A percentile compares a stretch with the other conserved stretches of the same genome.
phyloP scores from a whole-genome alignment of 352 stramenopile species.

The Phytophthora fragariae region DNA sequence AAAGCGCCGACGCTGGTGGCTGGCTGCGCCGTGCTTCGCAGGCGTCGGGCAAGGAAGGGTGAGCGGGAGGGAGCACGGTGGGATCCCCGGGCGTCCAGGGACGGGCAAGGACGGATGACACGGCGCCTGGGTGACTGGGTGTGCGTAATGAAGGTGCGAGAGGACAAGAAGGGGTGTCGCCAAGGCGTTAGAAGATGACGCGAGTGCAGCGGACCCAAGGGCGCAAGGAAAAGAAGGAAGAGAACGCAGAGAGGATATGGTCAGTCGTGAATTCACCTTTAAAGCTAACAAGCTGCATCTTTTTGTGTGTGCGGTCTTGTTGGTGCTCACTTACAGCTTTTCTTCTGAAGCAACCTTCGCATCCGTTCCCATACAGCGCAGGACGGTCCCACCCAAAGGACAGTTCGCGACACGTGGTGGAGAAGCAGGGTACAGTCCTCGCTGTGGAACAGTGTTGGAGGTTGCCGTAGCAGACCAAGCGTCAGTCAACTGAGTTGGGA shows the following conservation, averaged over 20 bases:
- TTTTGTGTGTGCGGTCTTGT: not conserved
- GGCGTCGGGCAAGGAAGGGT: too few species aligned
- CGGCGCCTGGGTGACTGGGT: too few species aligned
- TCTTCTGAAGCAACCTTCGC: not conserved
- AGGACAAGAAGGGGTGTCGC: too few species aligned
- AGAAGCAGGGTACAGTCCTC: not conserved
- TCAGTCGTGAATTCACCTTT: not conserved
- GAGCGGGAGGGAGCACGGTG: too few species aligned
- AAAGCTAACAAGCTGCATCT: not conserved
- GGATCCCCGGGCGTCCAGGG: too few species aligned
- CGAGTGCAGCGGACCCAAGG: too few species aligned
- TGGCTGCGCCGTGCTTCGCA: too few species aligned
- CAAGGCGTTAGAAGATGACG: too few species aligned
- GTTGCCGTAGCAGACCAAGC: not conserved
- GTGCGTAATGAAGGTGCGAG: too few species aligned
- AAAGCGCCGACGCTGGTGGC: too few species aligned
- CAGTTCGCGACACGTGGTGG: conserved; percentile 5
- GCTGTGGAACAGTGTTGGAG: not conserved
- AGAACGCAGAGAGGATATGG: not conserved
- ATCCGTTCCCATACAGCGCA: not conserved
- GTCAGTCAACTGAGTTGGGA: not conserved
- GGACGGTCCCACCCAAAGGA: not conserved
- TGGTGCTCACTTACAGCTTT: not conserved
- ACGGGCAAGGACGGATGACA: too few species aligned
- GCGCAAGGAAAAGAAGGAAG: too few species aligned